Evolutionary conservation across 495 filamentous ascomycete species (phyloP).

Genomic region (Aspergillus nanangensis): DNA sequence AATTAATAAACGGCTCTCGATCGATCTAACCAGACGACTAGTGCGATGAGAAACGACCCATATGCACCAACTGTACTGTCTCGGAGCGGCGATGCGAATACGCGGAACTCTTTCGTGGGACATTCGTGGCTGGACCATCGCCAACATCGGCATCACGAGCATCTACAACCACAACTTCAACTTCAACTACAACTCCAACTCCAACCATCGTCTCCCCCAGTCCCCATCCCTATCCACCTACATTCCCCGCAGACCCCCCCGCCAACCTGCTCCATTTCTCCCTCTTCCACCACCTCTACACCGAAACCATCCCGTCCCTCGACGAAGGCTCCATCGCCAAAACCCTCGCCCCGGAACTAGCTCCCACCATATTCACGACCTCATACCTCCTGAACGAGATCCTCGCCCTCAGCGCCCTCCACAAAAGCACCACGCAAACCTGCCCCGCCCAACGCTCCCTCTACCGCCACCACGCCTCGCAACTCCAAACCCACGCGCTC

Average conservation of each 20-base stretch:
- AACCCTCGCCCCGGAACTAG: conserved; percentile 5
- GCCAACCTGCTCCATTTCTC: conserved; percentile 32
- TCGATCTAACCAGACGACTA: conserved; percentile 3
- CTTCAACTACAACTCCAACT: conserved; percentile 12
- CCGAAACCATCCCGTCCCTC: conserved; percentile 8
- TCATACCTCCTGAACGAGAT: conserved; percentile 42
- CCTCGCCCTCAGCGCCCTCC: conserved; percentile 29
- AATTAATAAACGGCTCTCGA: neutral
- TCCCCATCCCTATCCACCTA: neutral
- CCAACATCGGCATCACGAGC: no score
- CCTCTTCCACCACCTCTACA: conserved; percentile 23
- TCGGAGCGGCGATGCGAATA: conserved; percentile 26
- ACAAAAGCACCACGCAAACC: conserved; percentile 15
- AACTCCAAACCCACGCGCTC: conserved; percentile 45
- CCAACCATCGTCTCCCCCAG: neutral
- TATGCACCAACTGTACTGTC: conserved; percentile 30
- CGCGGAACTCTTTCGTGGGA: conserved; percentile 1
- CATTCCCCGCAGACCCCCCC: conserved; percentile 3
- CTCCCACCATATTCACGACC: conserved; percentile 18
- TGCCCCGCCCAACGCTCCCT: no score
- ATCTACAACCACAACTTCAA: no score
- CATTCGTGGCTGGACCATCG: neutral
- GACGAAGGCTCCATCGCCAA: neutral
- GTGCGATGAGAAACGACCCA: conserved; percentile 33
- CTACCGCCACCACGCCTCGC: conserved; percentile 43